A percentile compares a stretch with the other conserved stretches of the same genome.
phyloP scores from a whole-genome alignment of 2,329 filamentous ascomycete species.

The Trichophyton mentagrophytes region DNA sequence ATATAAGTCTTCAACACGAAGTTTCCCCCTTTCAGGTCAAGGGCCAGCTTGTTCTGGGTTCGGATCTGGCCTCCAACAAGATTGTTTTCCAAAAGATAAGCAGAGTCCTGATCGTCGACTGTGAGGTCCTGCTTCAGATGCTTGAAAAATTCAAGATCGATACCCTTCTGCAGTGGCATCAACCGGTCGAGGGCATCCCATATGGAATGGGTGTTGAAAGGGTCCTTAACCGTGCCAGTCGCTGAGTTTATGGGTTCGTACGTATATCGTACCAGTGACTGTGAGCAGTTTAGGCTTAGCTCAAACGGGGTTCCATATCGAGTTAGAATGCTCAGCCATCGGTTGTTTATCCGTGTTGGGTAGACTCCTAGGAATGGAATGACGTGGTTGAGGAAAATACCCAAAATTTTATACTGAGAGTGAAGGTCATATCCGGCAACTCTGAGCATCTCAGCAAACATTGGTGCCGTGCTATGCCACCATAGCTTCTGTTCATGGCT shows the following conservation, averaged over 20 bases:
- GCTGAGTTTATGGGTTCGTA: constrained; percentile 6
- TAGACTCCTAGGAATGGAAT: constrained; percentile 14
- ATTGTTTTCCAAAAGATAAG: neutral
- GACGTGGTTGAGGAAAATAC: constrained; percentile 12
- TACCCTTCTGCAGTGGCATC: neutral
- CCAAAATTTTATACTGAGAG: constrained; percentile 13
- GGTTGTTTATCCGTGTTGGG: constrained; percentile 5
- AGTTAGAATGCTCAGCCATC: constrained; percentile 3
- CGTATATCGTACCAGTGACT: constrained; percentile 8
- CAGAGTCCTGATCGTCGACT: constrained; percentile 6
- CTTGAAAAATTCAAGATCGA: constrained; percentile 7
- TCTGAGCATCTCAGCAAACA: constrained; percentile 13
- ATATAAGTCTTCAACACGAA: constrained; percentile 15
- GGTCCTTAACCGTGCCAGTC: constrained; percentile 7
- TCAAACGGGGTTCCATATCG: constrained; percentile 9
- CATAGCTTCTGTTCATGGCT: constrained; percentile 12
- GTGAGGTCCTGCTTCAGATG: neutral
- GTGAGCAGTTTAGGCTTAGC: constrained; percentile 11
- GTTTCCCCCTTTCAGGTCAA: constrained; percentile 12
- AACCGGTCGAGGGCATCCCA: constrained; percentile 4
- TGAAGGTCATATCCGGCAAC: constrained; percentile 13
- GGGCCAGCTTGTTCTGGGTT: constrained; percentile 13
- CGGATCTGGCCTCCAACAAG: constrained; percentile 8
- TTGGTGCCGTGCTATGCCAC: constrained; percentile 16
- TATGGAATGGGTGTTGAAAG: constrained; percentile 6